Base-by-base conservation (phyloP, 2,329 filamentous ascomycete genomes). In the Stagonosporopsis tanaceti region DNA sequence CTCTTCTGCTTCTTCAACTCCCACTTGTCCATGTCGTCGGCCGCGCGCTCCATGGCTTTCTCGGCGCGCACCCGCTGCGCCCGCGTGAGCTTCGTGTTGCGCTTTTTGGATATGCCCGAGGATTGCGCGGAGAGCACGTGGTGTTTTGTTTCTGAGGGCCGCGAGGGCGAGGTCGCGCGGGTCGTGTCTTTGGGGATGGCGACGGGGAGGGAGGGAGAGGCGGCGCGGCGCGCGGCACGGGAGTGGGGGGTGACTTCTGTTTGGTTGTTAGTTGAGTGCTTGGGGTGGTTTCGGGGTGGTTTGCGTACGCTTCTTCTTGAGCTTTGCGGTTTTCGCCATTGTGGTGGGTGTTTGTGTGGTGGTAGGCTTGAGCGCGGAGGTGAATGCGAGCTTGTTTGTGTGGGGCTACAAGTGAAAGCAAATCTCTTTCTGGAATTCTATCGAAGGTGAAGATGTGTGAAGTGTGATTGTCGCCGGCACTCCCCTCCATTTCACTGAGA, bases 201-300 rank as follows among this genome's bases (percentile, higher is more conserved):
- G 76, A 91, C 87, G 68, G 87, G 82, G 25, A 89, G 88, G 4
- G 87, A 82, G 25, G 89, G 88, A 4, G 89, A 90, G 15, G 86
- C 86, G 44, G 87, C 90, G 63, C 91, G 87, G 70, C 90, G 86
- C 38, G 89, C 89, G 57, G 89, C 89, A 63, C 91, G 89, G 50
- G 91, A 93, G 79, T 89, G 89, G 56, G 87, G 76, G 4, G 89
- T 91, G 37, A 82, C 81, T 52, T 80, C 87, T 90, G 70, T 34
- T 15, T 34, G 12, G 15, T 7, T 34, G 14, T 34, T n/a, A 34
- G 32, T 6, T 17, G 20, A 17, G 7, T 20, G 35, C 70, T 56
- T 67, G 67, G 25, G 11, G 24, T 20, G 30, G 17, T 60, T 22
- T 15, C 2, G 5, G 22, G 22, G 20, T 35, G 40, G 15, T n/a